Base-by-base conservation (phyloP, 1,139 yeast species). In the Geotrichum phurueaensis region DNA sequence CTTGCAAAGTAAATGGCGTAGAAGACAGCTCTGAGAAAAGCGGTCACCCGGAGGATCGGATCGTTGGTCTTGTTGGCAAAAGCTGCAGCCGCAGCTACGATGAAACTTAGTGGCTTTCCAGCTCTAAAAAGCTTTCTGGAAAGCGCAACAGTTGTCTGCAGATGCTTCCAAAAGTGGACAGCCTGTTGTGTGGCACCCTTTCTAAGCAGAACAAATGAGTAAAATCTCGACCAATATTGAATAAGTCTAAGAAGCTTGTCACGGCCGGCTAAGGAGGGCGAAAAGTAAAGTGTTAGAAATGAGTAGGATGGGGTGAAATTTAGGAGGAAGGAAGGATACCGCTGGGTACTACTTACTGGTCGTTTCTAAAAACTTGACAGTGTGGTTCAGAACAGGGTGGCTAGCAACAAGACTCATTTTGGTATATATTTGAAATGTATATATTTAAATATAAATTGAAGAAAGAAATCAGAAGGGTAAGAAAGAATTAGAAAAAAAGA, bases 91-190 rank as follows among this genome's bases (percentile, higher is more conserved):
- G 95, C 91, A 18, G 84, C 80, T 69, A 86, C 86, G 62, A 88
- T 73, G 72, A 88, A 92, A 70, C 81, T 81, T 70, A 92, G 76
- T 1, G 96, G 96, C 76, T 91, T 92, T 67, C 91, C 83, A 71
- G 87, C 85, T 69, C 98, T 82, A 80, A 92, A 78, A 23, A 92
- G 85, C 77, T 92, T 92, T 73, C 98, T 84, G 63, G 90, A 81
- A 65, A 87, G 78, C 20, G 89, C 84, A 48, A 86, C 79, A 65
- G 86, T 84, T 56, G 73, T 72, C 73, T 84, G 86, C 61, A 87
- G 71, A 25, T 78, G 76, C 66, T 78, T 78, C 75, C 84, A 81
- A 61, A 80, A 72, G 62, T 76, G 78, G 53, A 86, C 81, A 23
- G 82, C 70, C 57, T 80, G 79, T 58, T 78, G 74, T 23, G 84